Conservation (phyloP, 768 basidiomycete species). For the Kwoniella europaea region DNA sequence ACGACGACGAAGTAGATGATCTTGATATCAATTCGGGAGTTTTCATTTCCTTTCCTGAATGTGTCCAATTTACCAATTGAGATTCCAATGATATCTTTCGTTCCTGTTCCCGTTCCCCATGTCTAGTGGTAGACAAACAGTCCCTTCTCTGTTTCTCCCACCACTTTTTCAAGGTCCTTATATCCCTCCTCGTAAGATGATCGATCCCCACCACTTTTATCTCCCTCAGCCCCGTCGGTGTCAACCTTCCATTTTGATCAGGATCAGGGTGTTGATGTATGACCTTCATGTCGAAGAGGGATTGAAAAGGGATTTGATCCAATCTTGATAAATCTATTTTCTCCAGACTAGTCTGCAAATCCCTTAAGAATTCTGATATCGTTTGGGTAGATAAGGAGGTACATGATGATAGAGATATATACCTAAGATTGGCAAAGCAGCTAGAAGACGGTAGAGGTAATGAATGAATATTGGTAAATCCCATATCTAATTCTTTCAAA, state of each 20-base stretch:
- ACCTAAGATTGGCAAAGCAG: slow-evolving; percentile 1
- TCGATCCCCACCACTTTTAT: slow-evolving; percentile 50
- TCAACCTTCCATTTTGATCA: background rate
- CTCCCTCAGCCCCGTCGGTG: slow-evolving; percentile 29
- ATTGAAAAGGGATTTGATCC: slow-evolving; percentile 35
- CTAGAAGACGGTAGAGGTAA: slow-evolving; percentile 21
- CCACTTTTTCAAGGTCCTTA: slow-evolving; percentile 36
- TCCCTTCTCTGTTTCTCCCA: slow-evolving; percentile 42
- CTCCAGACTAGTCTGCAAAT: slow-evolving; percentile 30
- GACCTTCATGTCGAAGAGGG: slow-evolving; percentile 33
- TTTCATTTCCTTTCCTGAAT: background rate
- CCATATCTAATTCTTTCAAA: slow-evolving; percentile 32
- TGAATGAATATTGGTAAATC: slow-evolving; percentile 39
- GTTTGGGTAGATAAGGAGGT: slow-evolving; percentile 13
- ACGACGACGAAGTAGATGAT: background rate
- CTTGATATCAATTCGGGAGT: slow-evolving; percentile 9
- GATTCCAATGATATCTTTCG: background rate
- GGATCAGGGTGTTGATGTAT: background rate
- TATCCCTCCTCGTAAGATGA: slow-evolving; percentile 44
- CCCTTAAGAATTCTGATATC: slow-evolving; percentile 30
- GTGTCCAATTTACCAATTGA: background rate
- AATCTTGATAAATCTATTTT: slow-evolving; percentile 39
- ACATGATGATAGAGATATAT: slow-evolving; percentile 41
- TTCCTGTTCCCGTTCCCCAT: background rate
- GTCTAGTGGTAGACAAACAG: background rate